These are phyloP conservation scores for Colletotrichum sp. DNA, from an alignment of 2,329 filamentous ascomycete genomes.

Conservation along the genomic window DNA sequence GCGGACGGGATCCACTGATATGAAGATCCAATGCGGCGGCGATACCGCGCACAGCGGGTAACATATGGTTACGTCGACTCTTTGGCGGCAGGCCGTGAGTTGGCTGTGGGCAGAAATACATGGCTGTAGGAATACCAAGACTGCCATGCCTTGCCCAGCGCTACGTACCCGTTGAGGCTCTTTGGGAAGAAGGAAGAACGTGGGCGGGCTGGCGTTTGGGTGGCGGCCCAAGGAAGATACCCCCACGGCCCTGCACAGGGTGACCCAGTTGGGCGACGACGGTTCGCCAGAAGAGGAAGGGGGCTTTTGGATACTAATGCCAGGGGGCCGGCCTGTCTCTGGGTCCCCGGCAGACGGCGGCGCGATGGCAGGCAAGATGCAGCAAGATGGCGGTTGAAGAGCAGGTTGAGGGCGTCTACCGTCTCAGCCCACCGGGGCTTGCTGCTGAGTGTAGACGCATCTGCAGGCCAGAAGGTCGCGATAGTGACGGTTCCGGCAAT, in stretches of 20 bases:
- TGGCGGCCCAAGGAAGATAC: background rate
- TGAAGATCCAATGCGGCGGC: background rate
- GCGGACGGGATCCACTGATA: background rate
- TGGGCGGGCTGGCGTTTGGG: constrained; percentile 8
- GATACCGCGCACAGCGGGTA: background rate
- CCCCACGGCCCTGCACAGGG: constrained; percentile 10
- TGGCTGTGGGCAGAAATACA: background rate
- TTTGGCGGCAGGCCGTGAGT: background rate
- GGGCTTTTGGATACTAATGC: background rate
- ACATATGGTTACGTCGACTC: background rate
- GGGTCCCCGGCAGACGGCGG: constrained; percentile 28
- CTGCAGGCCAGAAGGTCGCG: background rate
- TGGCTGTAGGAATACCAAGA: background rate
- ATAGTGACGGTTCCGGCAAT: background rate
- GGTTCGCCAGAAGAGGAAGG: constrained; percentile 14
- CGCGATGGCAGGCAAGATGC: constrained; percentile 25
- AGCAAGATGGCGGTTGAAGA: constrained; percentile 30
- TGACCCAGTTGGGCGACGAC: constrained; percentile 15
- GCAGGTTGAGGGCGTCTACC: constrained; percentile 2
- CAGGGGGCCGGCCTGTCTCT: constrained; percentile 3
- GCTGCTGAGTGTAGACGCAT: background rate
- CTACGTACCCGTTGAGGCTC: constrained; percentile 13
- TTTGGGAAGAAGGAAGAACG: background rate
- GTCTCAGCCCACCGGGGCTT: background rate
- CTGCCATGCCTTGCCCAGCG: background rate